Evolutionary conservation across 208 protist genomes (phyloP), one percentile per base, ranked within the genome.

Genomic region (Trypanosomatidae sp.): DNA sequence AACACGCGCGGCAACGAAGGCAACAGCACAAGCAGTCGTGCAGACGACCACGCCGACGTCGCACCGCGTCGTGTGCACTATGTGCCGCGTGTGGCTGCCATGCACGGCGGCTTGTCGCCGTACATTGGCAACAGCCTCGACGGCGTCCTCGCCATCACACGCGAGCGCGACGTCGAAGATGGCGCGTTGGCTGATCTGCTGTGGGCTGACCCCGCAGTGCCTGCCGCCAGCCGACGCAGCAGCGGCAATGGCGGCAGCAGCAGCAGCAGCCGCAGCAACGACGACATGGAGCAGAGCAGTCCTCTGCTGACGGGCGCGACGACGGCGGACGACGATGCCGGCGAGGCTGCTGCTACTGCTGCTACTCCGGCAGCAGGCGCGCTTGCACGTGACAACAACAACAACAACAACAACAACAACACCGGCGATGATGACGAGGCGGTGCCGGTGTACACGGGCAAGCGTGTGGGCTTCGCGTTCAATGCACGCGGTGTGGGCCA

Each of bases 101-200:
- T 97, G 70, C 97, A 99, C 65, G 97, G 96, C 35, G 97, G 97
- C 15, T 74, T 99, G 6, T 98, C 93, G 0, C 98, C 98, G 15
- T 85, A 61, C 43, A 87, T 98, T 50, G 74, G 98, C 4, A 74
- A 96, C 43, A 83, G 78, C 48, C 68, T 99, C 43, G 90, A 98
- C 30, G 88, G 97, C 48, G 95, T 99, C 53, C 53, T 88, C 24
- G 80, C 80, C 24, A 89, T 99, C 54, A 62, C 87, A 33, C 74
- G 98, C 16, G 97, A 97, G 43, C 60, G 62, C 32, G 48, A 54
- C n/a, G 53, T 98, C 92, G 50, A 96, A 94, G 87, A 70, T 32
- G 95, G 97, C 19, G 76, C 99, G 11, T 63, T 99, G n/a, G 99
- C 97, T 43, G 98, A 99, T 56, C 61, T 99, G 21, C 88, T 99